Percentiles rank a stretch among this genome's conserved stretches.
Conservation (phyloP, 306 rosid genomes). For the Vachellia pachyceras region DNA sequence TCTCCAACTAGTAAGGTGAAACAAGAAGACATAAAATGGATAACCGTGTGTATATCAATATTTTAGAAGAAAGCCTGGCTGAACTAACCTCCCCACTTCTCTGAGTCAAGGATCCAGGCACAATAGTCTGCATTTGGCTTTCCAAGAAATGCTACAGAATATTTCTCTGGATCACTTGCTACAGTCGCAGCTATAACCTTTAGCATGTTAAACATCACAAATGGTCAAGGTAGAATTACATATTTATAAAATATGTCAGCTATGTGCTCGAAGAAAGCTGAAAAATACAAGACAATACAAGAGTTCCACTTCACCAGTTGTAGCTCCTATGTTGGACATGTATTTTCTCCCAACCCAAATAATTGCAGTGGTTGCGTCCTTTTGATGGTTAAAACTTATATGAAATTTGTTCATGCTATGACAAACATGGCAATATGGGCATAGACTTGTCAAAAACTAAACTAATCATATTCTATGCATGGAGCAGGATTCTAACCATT, state of each 20-base stretch:
- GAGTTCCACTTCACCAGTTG: not conserved
- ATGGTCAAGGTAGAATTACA: constrained; percentile 14
- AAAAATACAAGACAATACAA: constrained; percentile 5
- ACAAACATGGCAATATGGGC: not conserved
- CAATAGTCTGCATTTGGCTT: constrained; percentile 87
- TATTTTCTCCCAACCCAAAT: not conserved
- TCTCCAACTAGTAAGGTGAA: constrained; percentile 24
- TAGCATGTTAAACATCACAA: constrained; percentile 33
- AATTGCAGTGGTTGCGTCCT: not conserved
- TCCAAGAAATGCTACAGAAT: constrained; percentile 90
- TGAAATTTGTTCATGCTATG: not conserved
- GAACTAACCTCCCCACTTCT: constrained; percentile 97
- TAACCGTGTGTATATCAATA: not conserved
- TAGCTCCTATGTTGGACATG: not conserved
- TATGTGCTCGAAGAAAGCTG: constrained; percentile 11
- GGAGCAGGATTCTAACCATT: not conserved
- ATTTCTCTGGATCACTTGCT: constrained; percentile 79
- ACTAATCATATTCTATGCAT: not conserved
- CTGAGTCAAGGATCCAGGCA: constrained; percentile 89
- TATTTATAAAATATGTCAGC: constrained; percentile 14
- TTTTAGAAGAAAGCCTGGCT: not conserved
- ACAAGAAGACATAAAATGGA: constrained; percentile 1
- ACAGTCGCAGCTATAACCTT: constrained; percentile 96
- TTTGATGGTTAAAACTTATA: not conserved
- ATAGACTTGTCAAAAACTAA: not conserved